A percentile compares a stretch with the other conserved stretches of the same genome.
phyloP scores from a whole-genome alignment of 441 rosid genomes.

The Brassica balearica region DNA sequence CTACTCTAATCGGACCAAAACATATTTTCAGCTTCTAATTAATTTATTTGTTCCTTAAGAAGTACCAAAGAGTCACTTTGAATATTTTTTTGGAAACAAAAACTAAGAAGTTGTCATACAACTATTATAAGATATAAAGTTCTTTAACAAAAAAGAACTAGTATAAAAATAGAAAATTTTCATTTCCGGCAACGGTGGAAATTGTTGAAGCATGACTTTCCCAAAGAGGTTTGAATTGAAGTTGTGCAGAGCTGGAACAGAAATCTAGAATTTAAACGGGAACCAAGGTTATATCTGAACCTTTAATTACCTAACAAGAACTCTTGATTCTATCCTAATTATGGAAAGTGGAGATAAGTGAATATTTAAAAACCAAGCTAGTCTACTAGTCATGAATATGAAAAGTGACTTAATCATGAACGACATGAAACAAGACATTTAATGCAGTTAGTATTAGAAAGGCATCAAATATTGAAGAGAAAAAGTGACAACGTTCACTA shows the following conservation, averaged over 20 bases:
- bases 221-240: not conserved
- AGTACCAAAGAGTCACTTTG: conserved; percentile 36
- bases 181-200: not conserved
- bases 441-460: too few relatives aligned
- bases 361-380: not conserved
- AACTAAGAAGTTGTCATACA: not conserved
- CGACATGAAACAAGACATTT: not conserved
- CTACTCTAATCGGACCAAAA: conserved; percentile 33
- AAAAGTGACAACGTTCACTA: too few relatives aligned
- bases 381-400: not conserved
- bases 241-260: too few relatives aligned
- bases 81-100: conserved; percentile 3
- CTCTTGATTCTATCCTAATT: not conserved
- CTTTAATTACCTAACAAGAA: not conserved
- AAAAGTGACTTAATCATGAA: not conserved
- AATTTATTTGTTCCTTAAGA: conserved; percentile 10
- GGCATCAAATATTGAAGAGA: too few relatives aligned
- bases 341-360: not conserved
- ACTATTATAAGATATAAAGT: conserved; percentile 14
- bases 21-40: not conserved
- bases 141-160: not conserved
- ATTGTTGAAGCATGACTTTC: not conserved
- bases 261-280: not conserved
- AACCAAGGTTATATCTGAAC: not conserved
- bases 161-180: conserved; percentile 8